Conservation (phyloP, 106 monocot genomes). For the Platanthera zijinensis region DNA sequence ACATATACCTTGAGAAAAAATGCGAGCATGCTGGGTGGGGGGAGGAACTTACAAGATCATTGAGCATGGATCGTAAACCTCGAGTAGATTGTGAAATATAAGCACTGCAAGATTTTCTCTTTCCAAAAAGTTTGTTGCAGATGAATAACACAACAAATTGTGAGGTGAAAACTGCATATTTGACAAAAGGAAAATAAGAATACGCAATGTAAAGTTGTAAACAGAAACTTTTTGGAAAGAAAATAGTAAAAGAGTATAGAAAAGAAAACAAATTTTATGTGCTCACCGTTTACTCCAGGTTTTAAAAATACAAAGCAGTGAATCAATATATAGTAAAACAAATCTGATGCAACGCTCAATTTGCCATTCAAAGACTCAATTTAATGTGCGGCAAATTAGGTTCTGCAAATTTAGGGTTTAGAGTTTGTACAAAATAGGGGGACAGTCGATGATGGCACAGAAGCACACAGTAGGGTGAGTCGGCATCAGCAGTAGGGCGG, state of each 20-base stretch:
- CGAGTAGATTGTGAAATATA: slow-evolving; percentile 76
- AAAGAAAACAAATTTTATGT: background rate
- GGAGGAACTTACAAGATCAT: slow-evolving; percentile 57
- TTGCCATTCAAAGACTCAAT: too few species aligned
- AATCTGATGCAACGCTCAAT: too few species aligned
- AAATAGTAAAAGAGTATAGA: background rate
- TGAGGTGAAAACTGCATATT: slow-evolving; percentile 59
- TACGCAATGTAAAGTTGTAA: background rate
- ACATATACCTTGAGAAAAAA: too few species aligned
- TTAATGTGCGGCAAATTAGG: too few species aligned
- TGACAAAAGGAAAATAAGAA: background rate
- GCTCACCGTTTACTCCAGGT: background rate
- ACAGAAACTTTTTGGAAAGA: background rate
- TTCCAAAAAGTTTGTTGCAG: slow-evolving; percentile 34
- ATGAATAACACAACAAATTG: slow-evolving; percentile 76
- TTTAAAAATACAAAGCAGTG: background rate
- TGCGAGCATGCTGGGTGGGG: too few species aligned
- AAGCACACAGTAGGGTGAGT: too few species aligned
- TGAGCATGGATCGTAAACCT: slow-evolving; percentile 73
- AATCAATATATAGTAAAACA: background rate
- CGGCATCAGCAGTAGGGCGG: too few species aligned
- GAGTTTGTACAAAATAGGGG: too few species aligned
- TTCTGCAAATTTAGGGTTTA: too few species aligned
- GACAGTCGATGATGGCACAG: too few species aligned
- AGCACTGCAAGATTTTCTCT: slow-evolving; percentile 58